Base-by-base conservation (phyloP, 2,329 filamentous ascomycete genomes). In the Paecilomyces niveus region DNA sequence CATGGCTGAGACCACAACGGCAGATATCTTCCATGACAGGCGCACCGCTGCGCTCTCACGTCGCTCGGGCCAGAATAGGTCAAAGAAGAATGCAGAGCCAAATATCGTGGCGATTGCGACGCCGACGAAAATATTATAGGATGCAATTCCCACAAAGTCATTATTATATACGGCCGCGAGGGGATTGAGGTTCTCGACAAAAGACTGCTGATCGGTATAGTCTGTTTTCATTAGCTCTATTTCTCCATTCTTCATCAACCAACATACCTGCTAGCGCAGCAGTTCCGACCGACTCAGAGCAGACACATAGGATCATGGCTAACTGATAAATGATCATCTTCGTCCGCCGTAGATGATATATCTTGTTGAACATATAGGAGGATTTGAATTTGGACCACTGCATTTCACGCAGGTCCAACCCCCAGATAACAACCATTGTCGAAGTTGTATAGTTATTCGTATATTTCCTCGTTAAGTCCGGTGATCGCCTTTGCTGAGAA, bases 281-380 rank as follows among this genome's bases (percentile, higher is more conserved):
- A 0, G 82, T 85, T 3, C 82, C 83, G 3, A 85, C 70, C 2
- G 80, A 82, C 64, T 85, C 82, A 2, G 81, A 83, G 26, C 81
- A 76, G 13, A 84, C 81, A 62, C 80, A 82, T 60, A 80, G 74
- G 54, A 85, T 83, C 80, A 85, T 81, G 61, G 83, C 82, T 58
- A 79, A 72, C 67, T 85, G 83, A 65, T 85, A 85, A 58, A 85
- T 77, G 60, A 83, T 78, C 75, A 85, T 84, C 64, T 83, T 85
- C 8, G 80, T 82, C 21, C 80, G 75, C 51, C 83, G 80, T 2
- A 83, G 70, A 67, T 85, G 81, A 64, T 83, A 84, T 11, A 74
- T 72, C 32, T 71, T 78, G 63, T 80, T 81, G 72, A 81, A 85
- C 82, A 85, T 85, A 67, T 84, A 79, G n/a, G 74, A 77, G 60